Conservation (phyloP, 441 rosid genomes). For the Croton laevigatus region DNA sequence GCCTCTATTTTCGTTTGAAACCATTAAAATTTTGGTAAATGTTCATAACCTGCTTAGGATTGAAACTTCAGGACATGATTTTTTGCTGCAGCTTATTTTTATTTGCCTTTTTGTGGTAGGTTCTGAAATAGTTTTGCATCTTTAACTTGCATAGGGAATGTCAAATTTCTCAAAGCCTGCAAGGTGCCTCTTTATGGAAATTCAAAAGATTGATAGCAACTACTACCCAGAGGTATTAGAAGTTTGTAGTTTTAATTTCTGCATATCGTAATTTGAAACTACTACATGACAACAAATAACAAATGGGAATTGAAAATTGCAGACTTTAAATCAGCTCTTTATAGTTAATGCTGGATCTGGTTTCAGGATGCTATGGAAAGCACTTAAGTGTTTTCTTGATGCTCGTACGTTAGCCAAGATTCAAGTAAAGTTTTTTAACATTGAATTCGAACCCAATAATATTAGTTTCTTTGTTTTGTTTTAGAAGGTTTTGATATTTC, state of each 20-base stretch:
- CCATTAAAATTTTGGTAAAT: too few species aligned
- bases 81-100: neutral
- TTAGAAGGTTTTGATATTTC: neutral
- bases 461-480: neutral
- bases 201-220: constrained; percentile 60
- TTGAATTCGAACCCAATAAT: too few species aligned
- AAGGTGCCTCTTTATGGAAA: constrained; percentile 53
- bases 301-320: constrained; percentile 19
- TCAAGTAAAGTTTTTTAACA: constrained; percentile 29
- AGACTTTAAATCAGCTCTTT: constrained; percentile 50
- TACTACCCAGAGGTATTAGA: constrained; percentile 62
- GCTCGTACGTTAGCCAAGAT: constrained; percentile 54
- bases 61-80: too few species aligned
- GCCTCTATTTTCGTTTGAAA: too few species aligned
- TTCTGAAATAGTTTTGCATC: constrained; percentile 18
- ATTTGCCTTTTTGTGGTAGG: constrained; percentile 1
- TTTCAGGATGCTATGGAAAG: constrained; percentile 63
- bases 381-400: constrained; percentile 49
- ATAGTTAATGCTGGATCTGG: constrained; percentile 64
- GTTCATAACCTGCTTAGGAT: neutral
- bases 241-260: neutral
- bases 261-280: too few species aligned
- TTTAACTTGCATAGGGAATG: constrained; percentile 45
- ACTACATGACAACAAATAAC: neutral
- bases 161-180: constrained; percentile 67